Percentiles rank a stretch among this genome's conserved stretches.
Evolutionary conservation across 805 yeast genomes (phyloP).

Genomic region (Hanseniaspora taiwanica): DNA sequence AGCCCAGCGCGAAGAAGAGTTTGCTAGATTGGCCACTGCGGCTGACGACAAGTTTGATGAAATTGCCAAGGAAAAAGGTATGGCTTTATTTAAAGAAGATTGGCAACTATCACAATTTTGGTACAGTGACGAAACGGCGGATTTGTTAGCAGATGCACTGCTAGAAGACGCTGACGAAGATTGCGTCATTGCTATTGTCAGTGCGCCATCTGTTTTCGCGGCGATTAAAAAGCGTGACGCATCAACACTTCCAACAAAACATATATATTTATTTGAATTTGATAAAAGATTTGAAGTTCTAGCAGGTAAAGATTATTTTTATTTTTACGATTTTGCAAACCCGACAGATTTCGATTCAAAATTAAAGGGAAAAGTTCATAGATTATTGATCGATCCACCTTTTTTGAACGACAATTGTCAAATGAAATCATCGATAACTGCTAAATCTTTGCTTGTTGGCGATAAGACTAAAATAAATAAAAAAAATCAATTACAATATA

Average conservation of each 20-base stretch:
- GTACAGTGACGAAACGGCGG: constrained; percentile 69
- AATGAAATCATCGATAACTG: constrained; percentile 51
- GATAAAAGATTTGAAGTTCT: constrained; percentile 65
- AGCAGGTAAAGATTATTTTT: constrained; percentile 55
- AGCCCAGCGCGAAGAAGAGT: constrained; percentile 38
- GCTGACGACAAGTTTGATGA: constrained; percentile 42
- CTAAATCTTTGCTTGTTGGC: constrained; percentile 37
- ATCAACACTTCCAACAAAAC: constrained; percentile 44
- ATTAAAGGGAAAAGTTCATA: constrained; percentile 49
- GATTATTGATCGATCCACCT: constrained; percentile 79
- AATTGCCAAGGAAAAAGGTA: constrained; percentile 28
- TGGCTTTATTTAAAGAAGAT: constrained; percentile 74
- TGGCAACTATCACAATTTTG: constrained; percentile 94
- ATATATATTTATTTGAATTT: constrained; percentile 64
- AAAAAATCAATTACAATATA: constrained; percentile 30
- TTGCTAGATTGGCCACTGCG: constrained; percentile 36
- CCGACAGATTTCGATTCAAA: constrained; percentile 50
- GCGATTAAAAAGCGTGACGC: constrained; percentile 48
- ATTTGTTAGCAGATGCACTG: constrained; percentile 50
- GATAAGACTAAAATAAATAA: constrained; percentile 28
- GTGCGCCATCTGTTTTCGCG: constrained; percentile 90
- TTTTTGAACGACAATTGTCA: constrained; percentile 76
- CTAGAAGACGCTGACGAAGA: constrained; percentile 62
- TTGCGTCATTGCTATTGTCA: constrained; percentile 61
- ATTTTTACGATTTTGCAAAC: constrained; percentile 58